Base-by-base conservation (phyloP, 371 early-diverging fungal genomes). In the Mortierella sp. region DNA sequence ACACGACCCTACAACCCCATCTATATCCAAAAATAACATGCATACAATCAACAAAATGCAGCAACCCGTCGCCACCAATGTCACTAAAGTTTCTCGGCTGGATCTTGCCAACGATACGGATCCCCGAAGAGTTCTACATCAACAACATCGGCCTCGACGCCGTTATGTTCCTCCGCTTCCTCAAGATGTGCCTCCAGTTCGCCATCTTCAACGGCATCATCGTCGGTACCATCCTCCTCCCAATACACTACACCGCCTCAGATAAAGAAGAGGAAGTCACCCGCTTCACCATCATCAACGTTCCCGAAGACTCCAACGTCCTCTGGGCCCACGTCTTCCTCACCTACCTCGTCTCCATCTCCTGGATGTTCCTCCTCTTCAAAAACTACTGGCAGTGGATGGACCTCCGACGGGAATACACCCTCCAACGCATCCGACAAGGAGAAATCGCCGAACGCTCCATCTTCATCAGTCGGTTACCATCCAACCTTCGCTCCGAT, bases 161-260 rank as follows among this genome's bases (percentile, higher is more conserved):
- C 0, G 91, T 92, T 32, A 92, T 94, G 92, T 91, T 92, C 80
- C 78, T 94, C n/a, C 92, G 93, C 7, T 93, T 91, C 84, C 83
- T 94, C n/a, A 89, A 89, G 54, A 93, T 93, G 93, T 89, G 91
- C 44, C 88, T 92, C 44, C 93, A 93, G 65, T 92, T 93, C 72
- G 80, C 92, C 29, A 65, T 88, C 18, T 83, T 92, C 51, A 89
- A 89, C 55, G 88, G 86, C 5, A 6, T 93, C 8, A 51, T 90
- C 29, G 82, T 91, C 21, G 89, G 92, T 43, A 87, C 89, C 4
- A 88, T 91, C 8, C 79, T 94, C 5, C 75, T 93, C 5, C 89
- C 91, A 3, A 73, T 93, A 14, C 93, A 94, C 68, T 93, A 83
- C 88, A 89, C 56, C 75, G 90, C 63, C 71, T 86, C 75, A 3